phyloP scores from a whole-genome alignment of 2,329 filamentous ascomycete species.

The Rutstroemia sp. region DNA sequence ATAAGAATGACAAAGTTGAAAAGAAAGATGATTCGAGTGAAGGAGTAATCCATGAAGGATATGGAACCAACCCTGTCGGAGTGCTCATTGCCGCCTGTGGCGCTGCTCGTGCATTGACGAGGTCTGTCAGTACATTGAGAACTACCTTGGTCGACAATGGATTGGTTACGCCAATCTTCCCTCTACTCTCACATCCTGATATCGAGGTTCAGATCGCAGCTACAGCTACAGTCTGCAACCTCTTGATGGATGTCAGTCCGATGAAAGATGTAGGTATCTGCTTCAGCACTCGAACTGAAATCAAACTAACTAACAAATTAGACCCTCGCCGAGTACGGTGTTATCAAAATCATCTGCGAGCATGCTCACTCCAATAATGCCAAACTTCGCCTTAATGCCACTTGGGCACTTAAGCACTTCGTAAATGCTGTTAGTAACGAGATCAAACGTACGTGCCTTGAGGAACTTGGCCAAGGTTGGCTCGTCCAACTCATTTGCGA shows the following conservation, averaged over 20 bases:
- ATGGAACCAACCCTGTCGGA: slow-evolving; percentile 65
- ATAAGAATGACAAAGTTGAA: slow-evolving; percentile 31
- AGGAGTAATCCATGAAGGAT: slow-evolving; percentile 33
- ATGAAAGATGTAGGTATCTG: slow-evolving; percentile 67
- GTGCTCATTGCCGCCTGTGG: slow-evolving; percentile 84
- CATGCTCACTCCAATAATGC: slow-evolving; percentile 77
- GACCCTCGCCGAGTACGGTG: slow-evolving; percentile 65
- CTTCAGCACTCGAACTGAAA: background rate
- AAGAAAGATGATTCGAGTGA: slow-evolving; percentile 12
- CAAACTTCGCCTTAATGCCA: slow-evolving; percentile 72
- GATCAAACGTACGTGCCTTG: slow-evolving; percentile 69
- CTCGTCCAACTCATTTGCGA: slow-evolving; percentile 70
- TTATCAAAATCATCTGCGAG: slow-evolving; percentile 70
- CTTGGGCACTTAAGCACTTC: slow-evolving; percentile 93
- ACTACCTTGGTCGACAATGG: slow-evolving; percentile 84
- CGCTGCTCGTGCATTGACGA: slow-evolving; percentile 70
- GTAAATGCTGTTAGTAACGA: slow-evolving; percentile 64
- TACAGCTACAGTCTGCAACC: slow-evolving; percentile 75
- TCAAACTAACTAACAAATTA: slow-evolving; percentile 30
- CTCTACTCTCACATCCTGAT: slow-evolving; percentile 66
- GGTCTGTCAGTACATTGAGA: slow-evolving; percentile 75
- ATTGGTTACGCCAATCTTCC: slow-evolving; percentile 69
- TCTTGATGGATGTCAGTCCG: slow-evolving; percentile 83
- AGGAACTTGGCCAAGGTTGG: slow-evolving; percentile 72
- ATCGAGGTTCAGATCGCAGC: slow-evolving; percentile 79